Conservation (phyloP, 306 rosid genomes). For the Cucurbita moschata region DNA sequence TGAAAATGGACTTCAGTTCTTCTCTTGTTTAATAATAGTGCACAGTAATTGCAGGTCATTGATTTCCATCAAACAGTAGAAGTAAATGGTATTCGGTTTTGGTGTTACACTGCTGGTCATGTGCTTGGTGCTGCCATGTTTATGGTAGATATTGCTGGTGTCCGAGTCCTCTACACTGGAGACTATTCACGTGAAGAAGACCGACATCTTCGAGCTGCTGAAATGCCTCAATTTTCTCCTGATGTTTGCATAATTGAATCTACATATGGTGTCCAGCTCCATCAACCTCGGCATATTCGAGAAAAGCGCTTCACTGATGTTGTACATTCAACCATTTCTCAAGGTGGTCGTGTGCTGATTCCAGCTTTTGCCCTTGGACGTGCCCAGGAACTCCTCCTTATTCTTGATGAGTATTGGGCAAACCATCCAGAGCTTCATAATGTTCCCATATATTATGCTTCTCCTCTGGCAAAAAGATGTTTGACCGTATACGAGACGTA, state of each 20-base stretch:
- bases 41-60: slow-evolving; percentile 50
- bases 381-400: slow-evolving; percentile 85
- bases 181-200: slow-evolving; percentile 97
- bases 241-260: slow-evolving; percentile 93
- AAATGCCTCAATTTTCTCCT: slow-evolving; percentile 88
- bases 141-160: slow-evolving; percentile 96
- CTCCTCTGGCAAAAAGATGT: slow-evolving; percentile 89
- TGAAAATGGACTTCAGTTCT: background rate
- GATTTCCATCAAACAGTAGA: slow-evolving; percentile 95
- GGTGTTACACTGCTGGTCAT: slow-evolving; percentile 98
- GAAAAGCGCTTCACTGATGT: slow-evolving; percentile 89
- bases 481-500: slow-evolving; percentile 86
- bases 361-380: slow-evolving; percentile 92
- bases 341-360: slow-evolving; percentile 92
- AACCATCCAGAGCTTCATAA: slow-evolving; percentile 86
- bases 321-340: slow-evolving; percentile 75
- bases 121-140: slow-evolving; percentile 99
- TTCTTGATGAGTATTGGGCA: slow-evolving; percentile 92
- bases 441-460: slow-evolving; percentile 87
- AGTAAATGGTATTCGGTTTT: slow-evolving; percentile 81
- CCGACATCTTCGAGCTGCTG: slow-evolving; percentile 92
- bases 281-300: slow-evolving; percentile 76
- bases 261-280: slow-evolving; percentile 85
- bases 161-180: slow-evolving; percentile 88
- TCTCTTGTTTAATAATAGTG: slow-evolving; percentile 12